phyloP scores from a whole-genome alignment of 2,329 filamentous ascomycete species.

The Fusarium palustre region DNA sequence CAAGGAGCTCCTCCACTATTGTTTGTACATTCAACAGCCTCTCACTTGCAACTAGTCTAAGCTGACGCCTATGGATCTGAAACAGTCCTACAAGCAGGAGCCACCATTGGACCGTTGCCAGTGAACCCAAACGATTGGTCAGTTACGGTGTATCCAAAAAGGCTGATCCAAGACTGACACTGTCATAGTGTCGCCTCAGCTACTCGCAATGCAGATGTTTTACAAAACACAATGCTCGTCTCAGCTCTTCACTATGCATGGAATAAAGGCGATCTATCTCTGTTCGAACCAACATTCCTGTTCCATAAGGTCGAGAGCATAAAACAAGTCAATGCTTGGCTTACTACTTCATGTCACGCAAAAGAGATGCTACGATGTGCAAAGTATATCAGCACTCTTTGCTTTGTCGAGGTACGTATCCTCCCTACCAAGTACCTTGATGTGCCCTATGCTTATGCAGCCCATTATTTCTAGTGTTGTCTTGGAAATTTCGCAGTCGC shows the following conservation, averaged over 20 bases:
- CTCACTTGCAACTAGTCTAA: background rate
- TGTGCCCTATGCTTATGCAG: background rate
- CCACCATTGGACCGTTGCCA: background rate
- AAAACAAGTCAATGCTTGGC: background rate
- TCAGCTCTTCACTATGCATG: background rate
- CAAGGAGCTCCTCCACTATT: background rate
- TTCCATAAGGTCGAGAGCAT: background rate
- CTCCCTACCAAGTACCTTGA: fast-evolving
- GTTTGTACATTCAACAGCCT: background rate
- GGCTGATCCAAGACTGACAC: background rate
- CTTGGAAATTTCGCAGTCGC: background rate
- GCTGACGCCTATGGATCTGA: background rate
- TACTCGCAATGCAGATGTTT: background rate
- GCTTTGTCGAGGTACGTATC: background rate
- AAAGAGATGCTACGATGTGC: background rate
- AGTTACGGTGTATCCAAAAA: background rate
- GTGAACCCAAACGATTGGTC: background rate
- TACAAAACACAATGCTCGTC: background rate
- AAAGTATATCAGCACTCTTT: background rate
- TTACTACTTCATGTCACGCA: background rate
- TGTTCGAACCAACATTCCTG: background rate
- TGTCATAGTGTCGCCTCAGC: background rate
- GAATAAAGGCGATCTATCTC: background rate
- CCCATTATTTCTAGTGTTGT: background rate
- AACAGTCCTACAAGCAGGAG: background rate